Conservation (phyloP, 139 green algal species). For the Chlamydomonas schloesseri region DNA sequence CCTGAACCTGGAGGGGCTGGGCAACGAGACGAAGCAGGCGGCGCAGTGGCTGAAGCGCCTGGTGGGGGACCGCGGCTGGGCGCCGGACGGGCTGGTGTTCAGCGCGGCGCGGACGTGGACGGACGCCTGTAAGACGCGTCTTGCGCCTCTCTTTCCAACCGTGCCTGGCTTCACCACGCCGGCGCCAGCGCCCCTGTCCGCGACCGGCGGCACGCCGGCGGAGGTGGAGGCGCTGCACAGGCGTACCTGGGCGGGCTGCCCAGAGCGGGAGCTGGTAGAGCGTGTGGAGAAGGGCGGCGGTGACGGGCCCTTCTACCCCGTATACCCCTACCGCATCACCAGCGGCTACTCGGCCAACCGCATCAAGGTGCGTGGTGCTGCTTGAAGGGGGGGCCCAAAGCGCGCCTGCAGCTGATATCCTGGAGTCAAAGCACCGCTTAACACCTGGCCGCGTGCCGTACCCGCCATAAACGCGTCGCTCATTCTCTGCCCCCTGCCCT, state of each 20-base stretch:
- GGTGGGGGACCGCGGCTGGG: slow-evolving; percentile 17
- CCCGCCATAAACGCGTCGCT: too few species aligned
- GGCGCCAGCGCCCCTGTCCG: background rate
- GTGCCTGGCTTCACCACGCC: background rate
- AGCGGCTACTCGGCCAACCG: slow-evolving; percentile 5
- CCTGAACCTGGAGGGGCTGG: background rate
- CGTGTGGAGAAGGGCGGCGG: background rate
- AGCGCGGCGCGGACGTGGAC: background rate
- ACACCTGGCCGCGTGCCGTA: too few species aligned
- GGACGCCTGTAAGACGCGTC: background rate
- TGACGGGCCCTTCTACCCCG: background rate
- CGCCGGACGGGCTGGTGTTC: background rate
- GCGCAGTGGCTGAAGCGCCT: background rate
- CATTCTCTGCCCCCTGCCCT: background rate
- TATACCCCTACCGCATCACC: slow-evolving; percentile 36
- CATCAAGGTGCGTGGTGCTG: slow-evolving; percentile 1
- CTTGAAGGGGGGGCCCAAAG: too few species aligned
- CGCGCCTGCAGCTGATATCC: too few species aligned
- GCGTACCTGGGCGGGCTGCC: background rate
- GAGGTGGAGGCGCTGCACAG: background rate
- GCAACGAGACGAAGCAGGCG: background rate
- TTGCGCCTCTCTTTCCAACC: background rate
- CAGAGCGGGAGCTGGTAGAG: background rate
- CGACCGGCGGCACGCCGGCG: background rate
- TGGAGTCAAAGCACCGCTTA: too few species aligned